These are phyloP conservation scores for Bipolaris bicolor DNA, from an alignment of 2,329 filamentous ascomycete genomes.

Conservation along the genomic window DNA sequence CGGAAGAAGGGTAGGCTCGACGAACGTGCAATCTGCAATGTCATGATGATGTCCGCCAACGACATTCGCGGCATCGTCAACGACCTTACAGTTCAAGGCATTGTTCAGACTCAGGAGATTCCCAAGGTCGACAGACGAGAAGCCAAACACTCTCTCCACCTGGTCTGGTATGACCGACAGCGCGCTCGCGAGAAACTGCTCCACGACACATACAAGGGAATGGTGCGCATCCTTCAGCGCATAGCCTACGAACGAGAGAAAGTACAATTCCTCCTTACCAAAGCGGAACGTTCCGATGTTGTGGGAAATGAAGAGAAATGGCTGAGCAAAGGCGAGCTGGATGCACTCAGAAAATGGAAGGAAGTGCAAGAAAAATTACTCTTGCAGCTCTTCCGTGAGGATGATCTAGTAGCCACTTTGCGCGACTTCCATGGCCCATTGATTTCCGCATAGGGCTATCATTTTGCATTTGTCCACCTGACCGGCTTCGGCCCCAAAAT, in stretches of 20 bases:
- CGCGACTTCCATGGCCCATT: slow-evolving; percentile 63
- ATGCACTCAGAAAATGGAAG: slow-evolving; percentile 68
- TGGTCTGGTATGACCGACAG: slow-evolving; percentile 88
- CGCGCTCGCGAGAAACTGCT: slow-evolving; percentile 73
- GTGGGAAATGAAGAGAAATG: slow-evolving; percentile 82
- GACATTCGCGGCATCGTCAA: slow-evolving; percentile 86
- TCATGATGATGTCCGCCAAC: slow-evolving; percentile 82
- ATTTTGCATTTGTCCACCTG: not conserved
- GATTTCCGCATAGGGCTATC: slow-evolving; percentile 24
- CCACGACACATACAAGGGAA: slow-evolving; percentile 85
- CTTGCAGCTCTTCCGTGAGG: slow-evolving; percentile 78
- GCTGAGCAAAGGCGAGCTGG: slow-evolving; percentile 74
- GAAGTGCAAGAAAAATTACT: slow-evolving; percentile 73
- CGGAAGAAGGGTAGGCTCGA: slow-evolving; percentile 90
- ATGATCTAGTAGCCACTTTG: slow-evolving; percentile 83
- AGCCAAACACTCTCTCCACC: slow-evolving; percentile 82
- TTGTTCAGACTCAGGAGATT: slow-evolving; percentile 92
- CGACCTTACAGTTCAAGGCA: slow-evolving; percentile 82
- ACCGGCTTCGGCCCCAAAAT: not conserved
- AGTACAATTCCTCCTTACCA: slow-evolving; percentile 74
- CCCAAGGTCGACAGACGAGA: slow-evolving; percentile 84
- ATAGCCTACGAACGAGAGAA: slow-evolving; percentile 76
- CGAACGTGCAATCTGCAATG: slow-evolving; percentile 82
- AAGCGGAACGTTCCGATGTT: slow-evolving; percentile 85
- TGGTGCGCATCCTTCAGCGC: slow-evolving; percentile 83